These are phyloP conservation scores for Castanea sativa DNA, from an alignment of 306 rosid genomes.

Conservation along the genomic window DNA sequence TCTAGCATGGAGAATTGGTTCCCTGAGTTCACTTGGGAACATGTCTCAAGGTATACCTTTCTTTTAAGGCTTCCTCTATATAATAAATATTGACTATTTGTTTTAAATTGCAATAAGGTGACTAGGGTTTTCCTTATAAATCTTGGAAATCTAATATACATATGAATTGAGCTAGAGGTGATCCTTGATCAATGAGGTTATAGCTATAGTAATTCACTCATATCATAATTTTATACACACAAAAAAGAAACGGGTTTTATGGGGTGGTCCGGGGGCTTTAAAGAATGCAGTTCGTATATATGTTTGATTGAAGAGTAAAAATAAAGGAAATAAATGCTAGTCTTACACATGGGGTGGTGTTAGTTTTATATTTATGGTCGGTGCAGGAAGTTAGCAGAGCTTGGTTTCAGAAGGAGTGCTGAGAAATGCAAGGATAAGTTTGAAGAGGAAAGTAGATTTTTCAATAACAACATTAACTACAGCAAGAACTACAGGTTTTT, in stretches of 20 bases:
- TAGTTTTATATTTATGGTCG: conserved; percentile 34
- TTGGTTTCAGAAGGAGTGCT: conserved; percentile 69
- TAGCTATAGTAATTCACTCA: not conserved
- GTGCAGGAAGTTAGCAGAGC: conserved; percentile 75
- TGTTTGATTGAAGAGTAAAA: conserved; percentile 7
- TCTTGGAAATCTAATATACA: not conserved
- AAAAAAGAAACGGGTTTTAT: conserved; percentile 16
- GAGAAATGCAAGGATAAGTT: conserved; percentile 87
- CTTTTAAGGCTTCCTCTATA: not conserved
- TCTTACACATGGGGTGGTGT: conserved; percentile 21
- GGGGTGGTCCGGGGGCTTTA: conserved; percentile 10
- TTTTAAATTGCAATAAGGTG: not conserved
- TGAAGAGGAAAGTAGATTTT: conserved; percentile 72
- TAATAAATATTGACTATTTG: not conserved
- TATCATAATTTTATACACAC: not conserved
- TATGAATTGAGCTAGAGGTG: not conserved
- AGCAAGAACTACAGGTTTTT: conserved; percentile 48
- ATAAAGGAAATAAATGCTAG: conserved; percentile 35
- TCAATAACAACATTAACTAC: conserved; percentile 45
- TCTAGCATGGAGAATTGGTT: conserved; percentile 70
- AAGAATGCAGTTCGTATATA: conserved; percentile 10
- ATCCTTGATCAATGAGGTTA: not conserved
- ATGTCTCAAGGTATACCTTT: conserved; percentile 68
- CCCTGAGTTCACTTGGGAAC: conserved; percentile 83
- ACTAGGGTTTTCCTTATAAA: not conserved